These are phyloP conservation scores for Lantana camara DNA, from an alignment of 257 asterid species.

Conservation along the genomic window DNA sequence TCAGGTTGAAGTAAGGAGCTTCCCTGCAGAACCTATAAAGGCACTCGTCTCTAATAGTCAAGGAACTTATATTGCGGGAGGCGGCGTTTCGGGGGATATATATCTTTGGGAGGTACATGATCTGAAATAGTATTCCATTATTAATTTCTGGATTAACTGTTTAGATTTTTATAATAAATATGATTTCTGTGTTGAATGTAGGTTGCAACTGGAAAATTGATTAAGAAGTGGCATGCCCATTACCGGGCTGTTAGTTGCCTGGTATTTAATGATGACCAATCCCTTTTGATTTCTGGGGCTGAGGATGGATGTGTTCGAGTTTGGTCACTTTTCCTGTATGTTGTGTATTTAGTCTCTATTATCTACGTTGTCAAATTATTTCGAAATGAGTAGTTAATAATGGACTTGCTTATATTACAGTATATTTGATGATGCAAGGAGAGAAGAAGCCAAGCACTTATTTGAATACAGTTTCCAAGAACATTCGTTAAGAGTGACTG, in stretches of 20 bases:
- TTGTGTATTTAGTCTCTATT: background rate
- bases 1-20: constrained; percentile 83
- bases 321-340: constrained; percentile 92
- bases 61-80: constrained; percentile 83
- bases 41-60: constrained; percentile 69
- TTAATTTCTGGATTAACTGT: background rate
- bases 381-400: constrained; percentile 3
- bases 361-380: constrained; percentile 7
- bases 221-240: constrained; percentile 95
- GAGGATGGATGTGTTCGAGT: constrained; percentile 97
- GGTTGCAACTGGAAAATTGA: constrained; percentile 83
- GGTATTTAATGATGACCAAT: constrained; percentile 80
- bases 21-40: constrained; percentile 70
- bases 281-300: constrained; percentile 85
- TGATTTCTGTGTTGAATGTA: constrained; percentile 26
- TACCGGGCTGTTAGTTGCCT: constrained; percentile 78
- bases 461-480: constrained; percentile 78
- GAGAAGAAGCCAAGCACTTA: constrained; percentile 53
- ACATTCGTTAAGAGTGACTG: constrained; percentile 83
- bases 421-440: constrained; percentile 74
- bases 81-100: constrained; percentile 79
- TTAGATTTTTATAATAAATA: constrained; percentile 7
- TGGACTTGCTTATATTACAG: constrained; percentile 37
- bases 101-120: constrained; percentile 88
- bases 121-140: background rate